Base-by-base conservation (phyloP, 192 early-diverging fungal species). In the Phlyctochytrium arcticum region DNA sequence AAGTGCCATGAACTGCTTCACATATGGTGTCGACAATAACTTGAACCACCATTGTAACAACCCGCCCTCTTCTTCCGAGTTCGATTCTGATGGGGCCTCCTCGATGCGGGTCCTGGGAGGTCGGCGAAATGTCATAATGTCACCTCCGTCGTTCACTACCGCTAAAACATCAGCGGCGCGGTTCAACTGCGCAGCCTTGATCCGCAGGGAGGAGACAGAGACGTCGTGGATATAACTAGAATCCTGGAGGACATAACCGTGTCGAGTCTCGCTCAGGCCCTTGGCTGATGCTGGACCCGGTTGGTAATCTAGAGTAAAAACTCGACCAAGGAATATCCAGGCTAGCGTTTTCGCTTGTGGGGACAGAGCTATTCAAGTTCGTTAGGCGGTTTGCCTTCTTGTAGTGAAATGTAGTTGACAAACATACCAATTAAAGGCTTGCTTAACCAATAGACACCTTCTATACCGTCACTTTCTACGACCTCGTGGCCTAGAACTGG, bases 201-300 rank as follows among this genome's bases (percentile, higher is more conserved):
- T 30, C 26, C 46, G 3, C 24, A 66, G 3, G n/a, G 55, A 31
- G 5, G 44, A 30, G 34, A 39, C 37, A 10, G 21, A 42, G 26
- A 44, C 12, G 2, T 26, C 36, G 35, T 65, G 51, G 3, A 66
- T 10, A 17, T 19, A 9, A 9, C 21, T 30, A 7, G 54, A 32
- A 6, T 66, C 64, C 15, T 64, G 49, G 6, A 66, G 54, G 6
- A 66, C 27, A 42, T 66, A 66, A 15, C 64, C 64, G 30, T 63
- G 61, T 12, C 17, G 12, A 17, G 27, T 57, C 15, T 54, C 64
- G 17, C 23, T 31, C 1, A 24, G 36, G 17, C 21, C 37, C 3
- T 30, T 39, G 31, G 36, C 48, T n/a, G n/a, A n/a, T n/a, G n/a
- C n/a, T n/a, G n/a, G n/a, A n/a, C n/a, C n/a, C n/a, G n/a, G n/a